Evolutionary conservation across 2,329 filamentous ascomycete species (phyloP), one percentile per base, ranked within the genome.

Genomic region (Zymoseptoria brevis): DNA sequence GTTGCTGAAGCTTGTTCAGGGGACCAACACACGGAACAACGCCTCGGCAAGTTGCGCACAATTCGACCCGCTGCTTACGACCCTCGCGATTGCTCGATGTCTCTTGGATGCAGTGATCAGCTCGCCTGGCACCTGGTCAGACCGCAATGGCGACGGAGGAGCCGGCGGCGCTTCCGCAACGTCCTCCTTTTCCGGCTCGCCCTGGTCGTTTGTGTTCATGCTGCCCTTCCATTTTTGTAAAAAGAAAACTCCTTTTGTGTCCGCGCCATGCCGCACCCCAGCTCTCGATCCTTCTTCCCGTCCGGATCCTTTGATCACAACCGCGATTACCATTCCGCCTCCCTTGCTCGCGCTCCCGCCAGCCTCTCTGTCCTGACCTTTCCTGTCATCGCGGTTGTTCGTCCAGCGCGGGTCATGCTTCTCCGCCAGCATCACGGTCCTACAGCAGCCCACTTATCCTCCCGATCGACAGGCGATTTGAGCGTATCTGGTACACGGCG

Each of bases 171-270:
- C 30, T 11, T 9, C 30, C 30, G 30, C 30, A 35, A 35, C 30
- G 30, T 35, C 30, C 30, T 11, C 30, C 30, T 35, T 35, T 8
- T 35, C 30, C 30, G 30, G 30, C 30, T 35, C 30, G 30, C 60
- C 59, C 50, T 67, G 66, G 55, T 75, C 79, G 67, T 79, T 80
- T 58, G 80, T 68, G 74, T 89, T 93, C 90, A 95, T 95, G 64
- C 82, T 83, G 67, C 95, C 90, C 81, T 96, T 96, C 85, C 93
- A 96, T 66, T 89, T 89, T 76, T 95, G 87, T 1, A 35, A 35
- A 24, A 24, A 73, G 96, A 94, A 73, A 96, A 95, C 66, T 96
- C 92, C 70, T 95, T 91, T 68, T 90, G 87, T 0, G 90, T 96
- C 67, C 90, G 88, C 4, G 71, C 67, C 60, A 65, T 67, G 24